A percentile compares a stretch with the other conserved stretches of the same genome.
Conservation (phyloP, 768 basidiomycete genomes). For the Macrolepiota dolichaula region DNA sequence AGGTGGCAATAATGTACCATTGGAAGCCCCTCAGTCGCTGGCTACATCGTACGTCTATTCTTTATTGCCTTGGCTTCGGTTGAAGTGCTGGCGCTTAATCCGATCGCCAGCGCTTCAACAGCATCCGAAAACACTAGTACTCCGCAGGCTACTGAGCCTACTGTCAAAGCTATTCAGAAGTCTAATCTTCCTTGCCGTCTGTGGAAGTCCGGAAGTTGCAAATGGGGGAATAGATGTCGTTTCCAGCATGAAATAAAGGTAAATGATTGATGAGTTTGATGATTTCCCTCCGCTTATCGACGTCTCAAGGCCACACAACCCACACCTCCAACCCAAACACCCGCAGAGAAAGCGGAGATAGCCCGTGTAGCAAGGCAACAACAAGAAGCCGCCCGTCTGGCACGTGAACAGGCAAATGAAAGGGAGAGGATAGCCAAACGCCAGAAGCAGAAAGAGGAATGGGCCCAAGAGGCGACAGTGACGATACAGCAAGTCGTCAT, state of each 20-base stretch:
- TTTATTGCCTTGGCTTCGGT: not conserved
- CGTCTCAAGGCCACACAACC: not conserved
- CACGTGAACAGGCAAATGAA: not conserved
- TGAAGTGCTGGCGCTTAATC: not conserved
- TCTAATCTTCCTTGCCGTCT: not conserved
- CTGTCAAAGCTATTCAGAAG: not conserved
- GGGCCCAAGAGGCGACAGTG: not conserved
- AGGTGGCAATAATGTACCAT: not conserved
- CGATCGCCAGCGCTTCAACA: not conserved
- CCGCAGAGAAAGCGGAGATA: not conserved
- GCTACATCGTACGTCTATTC: not conserved
- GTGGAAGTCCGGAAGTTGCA: constrained; percentile 3
- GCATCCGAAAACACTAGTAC: not conserved
- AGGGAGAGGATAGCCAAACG: not conserved
- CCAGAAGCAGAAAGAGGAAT: constrained; percentile 9
- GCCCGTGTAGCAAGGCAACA: not conserved
- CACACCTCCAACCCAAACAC: not conserved
- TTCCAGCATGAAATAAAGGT: constrained; percentile 8
- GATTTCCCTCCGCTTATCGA: not conserved
- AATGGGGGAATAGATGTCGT: constrained; percentile 6
- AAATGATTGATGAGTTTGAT: not conserved
- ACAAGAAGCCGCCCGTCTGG: not conserved
- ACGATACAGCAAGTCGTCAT: constrained; percentile 10
- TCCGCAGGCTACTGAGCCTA: not conserved
- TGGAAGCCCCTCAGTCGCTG: not conserved